A percentile compares a stretch with the other conserved stretches of the same genome.
Conservation (phyloP, 495 filamentous ascomycete species). For the Hypomontagnella submonticulosa region DNA sequence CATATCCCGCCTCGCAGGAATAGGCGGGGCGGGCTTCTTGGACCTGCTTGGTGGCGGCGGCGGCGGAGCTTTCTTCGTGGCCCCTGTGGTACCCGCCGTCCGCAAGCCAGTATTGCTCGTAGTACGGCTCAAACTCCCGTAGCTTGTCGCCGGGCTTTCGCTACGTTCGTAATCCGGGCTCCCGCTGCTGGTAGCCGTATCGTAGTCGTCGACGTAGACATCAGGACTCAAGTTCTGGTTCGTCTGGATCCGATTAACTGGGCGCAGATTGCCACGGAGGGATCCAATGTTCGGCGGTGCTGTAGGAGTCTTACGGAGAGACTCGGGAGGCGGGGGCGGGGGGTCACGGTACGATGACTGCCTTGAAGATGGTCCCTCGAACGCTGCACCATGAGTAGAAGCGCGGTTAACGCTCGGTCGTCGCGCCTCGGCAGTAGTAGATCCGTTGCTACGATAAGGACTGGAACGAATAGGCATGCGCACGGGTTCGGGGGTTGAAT, state of each 20-base stretch:
- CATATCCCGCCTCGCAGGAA: constrained; percentile 55
- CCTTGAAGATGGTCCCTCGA: constrained; percentile 39
- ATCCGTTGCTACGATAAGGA: constrained; percentile 53
- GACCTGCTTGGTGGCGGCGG: constrained; percentile 83
- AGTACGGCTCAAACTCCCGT: constrained; percentile 67
- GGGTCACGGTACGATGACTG: constrained; percentile 42
- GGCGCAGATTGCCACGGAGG: constrained; percentile 56
- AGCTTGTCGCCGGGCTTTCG: constrained; percentile 71
- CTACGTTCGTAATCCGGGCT: constrained; percentile 70
- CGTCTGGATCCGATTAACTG: constrained; percentile 55
- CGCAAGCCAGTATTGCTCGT: constrained; percentile 61
- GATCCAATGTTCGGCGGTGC: constrained; percentile 47
- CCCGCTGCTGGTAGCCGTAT: constrained; percentile 68
- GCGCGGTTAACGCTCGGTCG: constrained; percentile 51
- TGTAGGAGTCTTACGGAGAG: constrained; percentile 46
- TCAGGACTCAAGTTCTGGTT: constrained; percentile 68
- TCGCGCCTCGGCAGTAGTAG: constrained; percentile 58
- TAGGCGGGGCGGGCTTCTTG: constrained; percentile 81
- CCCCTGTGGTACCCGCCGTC: constrained; percentile 49
- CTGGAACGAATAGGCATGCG: constrained; percentile 73
- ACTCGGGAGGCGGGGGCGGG: constrained; percentile 43
- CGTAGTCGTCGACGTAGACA: constrained; percentile 72
- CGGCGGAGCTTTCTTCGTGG: constrained; percentile 76
- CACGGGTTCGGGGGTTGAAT: constrained; percentile 52
- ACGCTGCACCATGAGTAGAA: constrained; percentile 62